Conservation (phyloP, 306 rosid genomes). For the Cotoneaster glaucophyllus region DNA sequence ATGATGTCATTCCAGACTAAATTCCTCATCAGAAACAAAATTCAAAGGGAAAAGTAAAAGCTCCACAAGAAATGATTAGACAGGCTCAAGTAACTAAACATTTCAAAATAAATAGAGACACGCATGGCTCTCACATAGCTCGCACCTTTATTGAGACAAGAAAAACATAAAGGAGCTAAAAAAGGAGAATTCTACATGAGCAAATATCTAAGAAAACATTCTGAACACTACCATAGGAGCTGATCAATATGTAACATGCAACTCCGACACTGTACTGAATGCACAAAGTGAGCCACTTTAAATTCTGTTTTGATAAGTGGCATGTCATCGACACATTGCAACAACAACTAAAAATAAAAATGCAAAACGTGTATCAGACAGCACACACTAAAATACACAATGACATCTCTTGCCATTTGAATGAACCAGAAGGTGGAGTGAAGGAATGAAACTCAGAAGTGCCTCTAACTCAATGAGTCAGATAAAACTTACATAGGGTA, state of each 20-base stretch:
- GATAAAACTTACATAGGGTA: background rate
- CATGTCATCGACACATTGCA: background rate
- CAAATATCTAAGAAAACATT: background rate
- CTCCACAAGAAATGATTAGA: background rate
- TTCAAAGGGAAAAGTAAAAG: background rate
- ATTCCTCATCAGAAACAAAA: slow-evolving; percentile 15
- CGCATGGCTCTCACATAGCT: background rate
- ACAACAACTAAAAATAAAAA: background rate
- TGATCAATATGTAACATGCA: background rate
- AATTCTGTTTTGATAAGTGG: background rate
- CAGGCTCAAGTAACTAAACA: background rate
- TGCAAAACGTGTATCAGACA: background rate
- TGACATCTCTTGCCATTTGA: background rate
- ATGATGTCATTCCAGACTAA: slow-evolving; percentile 20
- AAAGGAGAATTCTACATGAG: background rate
- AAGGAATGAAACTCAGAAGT: background rate
- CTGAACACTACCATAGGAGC: background rate
- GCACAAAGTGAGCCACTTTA: background rate
- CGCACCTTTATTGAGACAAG: background rate
- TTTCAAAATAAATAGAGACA: background rate
- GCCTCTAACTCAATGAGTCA: background rate
- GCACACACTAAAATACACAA: background rate
- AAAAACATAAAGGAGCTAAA: background rate
- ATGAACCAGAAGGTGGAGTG: background rate
- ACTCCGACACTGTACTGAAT: background rate